A percentile compares a stretch with the other conserved stretches of the same genome.
Conservation (phyloP, 192 early-diverging fungal species). For the Thamnidium elegans region DNA sequence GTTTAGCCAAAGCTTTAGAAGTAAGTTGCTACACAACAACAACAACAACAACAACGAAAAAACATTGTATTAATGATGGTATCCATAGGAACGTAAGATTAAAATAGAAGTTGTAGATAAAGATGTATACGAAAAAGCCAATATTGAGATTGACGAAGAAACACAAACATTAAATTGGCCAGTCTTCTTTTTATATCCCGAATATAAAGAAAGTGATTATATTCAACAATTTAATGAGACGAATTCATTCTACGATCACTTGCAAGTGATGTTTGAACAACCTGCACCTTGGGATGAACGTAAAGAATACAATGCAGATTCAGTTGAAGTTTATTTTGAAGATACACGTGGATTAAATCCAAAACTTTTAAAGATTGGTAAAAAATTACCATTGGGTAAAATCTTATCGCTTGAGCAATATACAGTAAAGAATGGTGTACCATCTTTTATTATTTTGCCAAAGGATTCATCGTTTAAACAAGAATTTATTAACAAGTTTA, state of each 20-base stretch:
- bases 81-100: constrained; percentile 41
- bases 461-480: constrained; percentile 57
- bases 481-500: constrained; percentile 62
- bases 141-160: constrained; percentile 49
- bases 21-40: constrained; percentile 20
- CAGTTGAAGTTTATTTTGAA: constrained; percentile 82
- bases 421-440: constrained; percentile 78
- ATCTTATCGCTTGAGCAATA: constrained; percentile 65
- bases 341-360: constrained; percentile 44
- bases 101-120: constrained; percentile 41
- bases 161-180: constrained; percentile 74
- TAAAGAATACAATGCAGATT: constrained; percentile 64
- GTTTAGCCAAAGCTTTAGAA: constrained; percentile 48
- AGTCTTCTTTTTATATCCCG: constrained; percentile 92
- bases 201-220: constrained; percentile 86
- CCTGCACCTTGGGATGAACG: constrained; percentile 82
- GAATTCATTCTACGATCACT: constrained; percentile 77
- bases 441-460: constrained; percentile 85
- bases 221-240: constrained; percentile 84
- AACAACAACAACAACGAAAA: no score
- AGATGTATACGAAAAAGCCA: constrained; percentile 36
- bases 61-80: no score
- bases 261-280: constrained; percentile 77
- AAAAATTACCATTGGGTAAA: constrained; percentile 57
- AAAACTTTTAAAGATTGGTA: constrained; percentile 64